Evolutionary conservation across 2,329 filamentous ascomycete genomes (phyloP), one percentile per base, ranked within the genome.

Genomic region (Amauroascus verrucosus): DNA sequence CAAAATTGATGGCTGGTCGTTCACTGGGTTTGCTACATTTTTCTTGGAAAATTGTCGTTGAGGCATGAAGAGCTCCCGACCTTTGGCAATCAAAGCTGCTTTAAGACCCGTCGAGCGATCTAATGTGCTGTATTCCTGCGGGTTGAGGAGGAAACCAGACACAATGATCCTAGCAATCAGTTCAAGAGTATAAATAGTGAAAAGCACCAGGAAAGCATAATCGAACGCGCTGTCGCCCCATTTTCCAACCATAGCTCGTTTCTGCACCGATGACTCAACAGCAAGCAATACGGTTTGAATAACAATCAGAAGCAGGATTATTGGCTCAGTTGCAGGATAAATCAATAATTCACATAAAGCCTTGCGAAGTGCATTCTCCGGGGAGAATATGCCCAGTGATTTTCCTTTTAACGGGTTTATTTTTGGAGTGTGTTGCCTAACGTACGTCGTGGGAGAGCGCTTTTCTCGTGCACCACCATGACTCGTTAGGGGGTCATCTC

Each of bases 71-170:
- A 95, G 77, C 20, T 81, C 78, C 56, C 82, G 81, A 56, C 87
- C 86, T 69, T 90, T 90, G 57, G 87, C 83, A 40, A 81, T 73
- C 18, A 96, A 74, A 9, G 85, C 86, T 58, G 84, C 82, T 50
- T 81, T 82, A 7, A 95, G 70, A 9, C 89, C 87, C 30, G 84
- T 76, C 59, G 84, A 80, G 51, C 87, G 81, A 67, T 94, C 86
- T 57, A 94, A 86, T 4, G 89, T 94, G 68, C 88, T 95, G 68
- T 96, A 96, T 65, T 96, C 90, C 7, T 82, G 75, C 1, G 93
- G 86, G 65, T 98, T 98, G 59, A 95, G 75, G 30, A 98, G 77
- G 61, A 98, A 86, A 0, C 93, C 94, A 0, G 93, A 98, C 0
- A 98, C 94, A 56, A 98, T 84, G 40, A 90, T 84, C 53, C 90